Evolutionary conservation across 176 grass and related monocot species (phyloP).

Genomic region (Oryza nivara): DNA sequence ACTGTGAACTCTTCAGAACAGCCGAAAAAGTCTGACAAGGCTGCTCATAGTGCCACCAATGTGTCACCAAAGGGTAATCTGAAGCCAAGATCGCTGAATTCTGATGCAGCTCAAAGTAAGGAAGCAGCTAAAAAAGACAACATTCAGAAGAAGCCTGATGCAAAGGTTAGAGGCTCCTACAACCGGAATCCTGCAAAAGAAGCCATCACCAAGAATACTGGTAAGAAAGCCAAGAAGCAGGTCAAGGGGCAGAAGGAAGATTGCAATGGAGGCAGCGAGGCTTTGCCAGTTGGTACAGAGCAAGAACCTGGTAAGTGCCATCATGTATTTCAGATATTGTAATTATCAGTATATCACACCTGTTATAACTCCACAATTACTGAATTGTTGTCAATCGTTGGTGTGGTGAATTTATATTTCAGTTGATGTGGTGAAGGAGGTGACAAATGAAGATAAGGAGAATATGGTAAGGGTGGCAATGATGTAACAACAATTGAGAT

Average conservation of each 20-base stretch:
- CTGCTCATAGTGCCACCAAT: conserved; percentile 22
- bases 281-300: neutral
- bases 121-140: conserved; percentile 48
- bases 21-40: conserved; percentile 61
- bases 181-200: conserved; percentile 54
- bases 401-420: conserved; percentile 7
- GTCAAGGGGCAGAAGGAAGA: conserved; percentile 48
- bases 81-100: conserved; percentile 73
- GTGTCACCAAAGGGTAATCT: conserved; percentile 56
- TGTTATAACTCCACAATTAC: neutral
- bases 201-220: conserved; percentile 25
- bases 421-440: conserved; percentile 50
- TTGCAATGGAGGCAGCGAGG: conserved; percentile 42
- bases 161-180: conserved; percentile 54
- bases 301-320: conserved; percentile 59
- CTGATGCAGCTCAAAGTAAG: conserved; percentile 37
- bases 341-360: neutral
- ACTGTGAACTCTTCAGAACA: conserved; percentile 44
- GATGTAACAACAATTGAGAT: neutral
- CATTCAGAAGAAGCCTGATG: conserved; percentile 54
- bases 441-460: conserved; percentile 72
- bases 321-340: neutral
- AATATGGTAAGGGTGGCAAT: conserved; percentile 59
- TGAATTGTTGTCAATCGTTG: neutral
- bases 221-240: conserved; percentile 63